Percentiles rank a stretch among this genome's conserved stretches.
Evolutionary conservation across 805 yeast species (phyloP).

Genomic region (Candida caryicola): DNA sequence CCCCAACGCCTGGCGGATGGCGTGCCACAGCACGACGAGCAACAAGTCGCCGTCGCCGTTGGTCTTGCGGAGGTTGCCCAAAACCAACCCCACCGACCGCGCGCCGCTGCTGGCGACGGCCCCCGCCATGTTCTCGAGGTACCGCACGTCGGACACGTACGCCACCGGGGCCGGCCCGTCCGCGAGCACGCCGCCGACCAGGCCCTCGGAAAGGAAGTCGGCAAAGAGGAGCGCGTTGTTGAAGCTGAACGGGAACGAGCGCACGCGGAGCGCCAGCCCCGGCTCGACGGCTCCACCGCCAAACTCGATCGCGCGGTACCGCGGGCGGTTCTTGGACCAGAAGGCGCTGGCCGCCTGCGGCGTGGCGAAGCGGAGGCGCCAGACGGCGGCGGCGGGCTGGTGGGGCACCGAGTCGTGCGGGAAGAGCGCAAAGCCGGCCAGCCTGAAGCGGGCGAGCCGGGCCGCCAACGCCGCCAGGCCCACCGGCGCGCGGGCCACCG

Average conservation of each 20-base stretch:
- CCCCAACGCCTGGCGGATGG: conserved; percentile 9
- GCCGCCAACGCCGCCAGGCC: conserved; percentile 8
- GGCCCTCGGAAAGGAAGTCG: conserved; percentile 22
- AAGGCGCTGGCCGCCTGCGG: not conserved
- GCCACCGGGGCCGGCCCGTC: conserved; percentile 14
- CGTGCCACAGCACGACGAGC: conserved; percentile 28
- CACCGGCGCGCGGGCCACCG: not conserved
- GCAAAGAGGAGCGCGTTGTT: conserved; percentile 30
- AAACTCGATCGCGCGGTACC: conserved; percentile 2
- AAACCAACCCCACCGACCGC: conserved; percentile 34
- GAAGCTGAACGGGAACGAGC: conserved; percentile 26
- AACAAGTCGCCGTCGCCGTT: conserved; percentile 48
- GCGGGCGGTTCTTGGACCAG: not conserved
- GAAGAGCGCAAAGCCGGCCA: conserved; percentile 20
- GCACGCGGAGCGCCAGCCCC: conserved; percentile 6
- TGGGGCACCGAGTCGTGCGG: conserved; percentile 14
- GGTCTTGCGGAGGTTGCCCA: conserved; percentile 35
- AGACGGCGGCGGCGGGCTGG: conserved; percentile 4
- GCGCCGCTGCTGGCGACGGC: conserved; percentile 23
- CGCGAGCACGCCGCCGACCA: conserved; percentile 22
- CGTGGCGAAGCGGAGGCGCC: conserved; percentile 1
- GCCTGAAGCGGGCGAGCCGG: conserved; percentile 18
- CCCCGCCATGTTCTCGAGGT: conserved; percentile 47
- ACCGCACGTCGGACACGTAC: conserved; percentile 39
- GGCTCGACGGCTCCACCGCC: not conserved